phyloP scores from a whole-genome alignment of 306 rosid species.

The Pachyrhizus erosus region DNA sequence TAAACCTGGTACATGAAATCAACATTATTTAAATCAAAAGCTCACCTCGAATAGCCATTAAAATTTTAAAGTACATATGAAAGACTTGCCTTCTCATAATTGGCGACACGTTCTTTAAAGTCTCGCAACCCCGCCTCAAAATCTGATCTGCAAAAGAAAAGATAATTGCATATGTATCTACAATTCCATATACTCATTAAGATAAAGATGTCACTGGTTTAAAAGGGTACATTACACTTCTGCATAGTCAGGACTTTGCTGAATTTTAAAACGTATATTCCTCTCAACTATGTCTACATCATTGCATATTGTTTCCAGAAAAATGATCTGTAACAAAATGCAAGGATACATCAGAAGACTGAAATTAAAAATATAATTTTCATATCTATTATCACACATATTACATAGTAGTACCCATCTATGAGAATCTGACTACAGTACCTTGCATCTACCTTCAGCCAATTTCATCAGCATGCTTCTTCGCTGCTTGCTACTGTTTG shows the following conservation, averaged over 20 bases:
- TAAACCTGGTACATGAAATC: slow-evolving; percentile 69
- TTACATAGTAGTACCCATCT: slow-evolving; percentile 37
- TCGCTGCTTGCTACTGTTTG: slow-evolving; percentile 84
- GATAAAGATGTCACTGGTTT: slow-evolving; percentile 40
- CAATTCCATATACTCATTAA: slow-evolving; percentile 27
- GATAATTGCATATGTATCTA: slow-evolving; percentile 33
- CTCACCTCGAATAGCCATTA: slow-evolving; percentile 35
- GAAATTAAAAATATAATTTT: slow-evolving; percentile 27
- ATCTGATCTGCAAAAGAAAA: slow-evolving; percentile 74
- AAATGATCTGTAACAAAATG: slow-evolving; percentile 75
- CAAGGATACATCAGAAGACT: slow-evolving; percentile 38
- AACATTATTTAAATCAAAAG: slow-evolving; percentile 34
- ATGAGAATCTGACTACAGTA: slow-evolving; percentile 43
- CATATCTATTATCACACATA: slow-evolving; percentile 22
- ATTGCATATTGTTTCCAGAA: slow-evolving; percentile 96
- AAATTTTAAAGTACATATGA: slow-evolving; percentile 31
- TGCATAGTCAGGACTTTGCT: slow-evolving; percentile 98
- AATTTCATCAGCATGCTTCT: slow-evolving; percentile 93
- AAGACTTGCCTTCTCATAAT: slow-evolving; percentile 79
- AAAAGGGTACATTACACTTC: slow-evolving; percentile 75
- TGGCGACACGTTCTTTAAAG: slow-evolving; percentile 82
- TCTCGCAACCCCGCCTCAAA: slow-evolving; percentile 89
- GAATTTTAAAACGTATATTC: slow-evolving; percentile 94
- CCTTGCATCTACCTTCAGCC: slow-evolving; percentile 99
- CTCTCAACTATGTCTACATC: slow-evolving; percentile 94